A percentile compares a stretch with the other conserved stretches of the same genome.
Conservation (phyloP, 2,329 filamentous ascomycete genomes). For the Aspergillus novoparasiticus region DNA sequence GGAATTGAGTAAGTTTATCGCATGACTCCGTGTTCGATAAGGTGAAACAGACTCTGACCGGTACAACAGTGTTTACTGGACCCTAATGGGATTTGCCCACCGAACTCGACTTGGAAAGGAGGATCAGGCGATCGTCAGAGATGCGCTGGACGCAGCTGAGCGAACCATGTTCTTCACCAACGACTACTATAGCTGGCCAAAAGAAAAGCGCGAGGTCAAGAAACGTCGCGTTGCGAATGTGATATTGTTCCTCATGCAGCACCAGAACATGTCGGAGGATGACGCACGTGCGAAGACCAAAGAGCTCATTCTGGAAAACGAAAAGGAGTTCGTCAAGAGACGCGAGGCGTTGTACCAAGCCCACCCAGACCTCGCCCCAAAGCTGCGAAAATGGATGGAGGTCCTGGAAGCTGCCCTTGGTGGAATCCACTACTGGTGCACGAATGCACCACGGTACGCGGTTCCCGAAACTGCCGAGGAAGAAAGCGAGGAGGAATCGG, state of each 20-base stretch:
- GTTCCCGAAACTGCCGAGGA: conserved; percentile 6
- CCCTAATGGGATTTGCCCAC: conserved; percentile 17
- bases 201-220: conserved; percentile 14
- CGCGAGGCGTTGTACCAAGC: conserved; percentile 13
- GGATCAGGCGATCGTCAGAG: conserved; percentile 14
- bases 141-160: conserved; percentile 15
- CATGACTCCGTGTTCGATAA: not conserved
- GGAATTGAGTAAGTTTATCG: conserved; percentile 13
- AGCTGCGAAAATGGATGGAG: conserved; percentile 17
- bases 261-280: conserved; percentile 15
- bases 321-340: conserved; percentile 14
- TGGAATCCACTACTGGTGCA: conserved; percentile 18
- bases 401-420: conserved; percentile 13
- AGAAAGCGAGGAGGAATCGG: conserved; percentile 6
- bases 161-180: conserved; percentile 19
- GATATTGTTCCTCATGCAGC: conserved; percentile 14
- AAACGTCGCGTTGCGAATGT: conserved; percentile 14
- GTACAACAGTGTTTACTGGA: conserved; percentile 13
- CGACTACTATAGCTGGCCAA: conserved; percentile 20
- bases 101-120: conserved; percentile 16
- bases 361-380: conserved; percentile 9
- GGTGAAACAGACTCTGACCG: not conserved
- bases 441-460: conserved; percentile 12
- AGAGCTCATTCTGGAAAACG: conserved; percentile 14
- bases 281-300: conserved; percentile 13